Base-by-base conservation (phyloP, 495 filamentous ascomycete genomes). In the Penicillium ochrochloron region DNA sequence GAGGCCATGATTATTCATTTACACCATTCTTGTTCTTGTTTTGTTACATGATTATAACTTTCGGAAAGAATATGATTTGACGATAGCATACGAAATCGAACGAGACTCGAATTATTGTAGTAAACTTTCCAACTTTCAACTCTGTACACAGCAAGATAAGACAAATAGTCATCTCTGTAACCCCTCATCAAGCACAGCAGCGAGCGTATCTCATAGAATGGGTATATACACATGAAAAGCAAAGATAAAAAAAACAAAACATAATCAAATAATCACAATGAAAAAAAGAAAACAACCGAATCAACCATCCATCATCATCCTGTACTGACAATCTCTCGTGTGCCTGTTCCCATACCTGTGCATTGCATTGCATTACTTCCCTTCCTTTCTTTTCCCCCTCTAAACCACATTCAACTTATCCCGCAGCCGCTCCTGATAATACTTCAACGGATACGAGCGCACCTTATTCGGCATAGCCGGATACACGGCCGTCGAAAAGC, bases 401-500 rank as follows among this genome's bases (percentile, higher is more conserved):
- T 37, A 78, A 64, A 69, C 69, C 14, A 68, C 68, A 63, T 76
- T 70, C 73, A 78, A 61, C 37, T 73, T 68, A 34, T 61, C 70
- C 37, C 70, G 59, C 56, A 76, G 60, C 5, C 72, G 66, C 48
- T 70, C 66, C 65, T 78, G 60, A 63, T 77, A 78, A 57, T 72
- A 75, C 8, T 55, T 59, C 44, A 76, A 62, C 17, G 77, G 75
- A 60, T 74, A 75, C 23, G 68, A 66, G 14, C 77, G 66, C 64
- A 70, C 50, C 27, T 70, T 70, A 54, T 64, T 70, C 0, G 77
- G 78, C 70, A 81, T 57, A 0, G 73, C 76, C 19, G 78, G 77
- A 46, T 80, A 81, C n/a, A 80, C 72, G 2, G 77, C 72, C 0
- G 70, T 66, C 37, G 73, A 74, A 35, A 78, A 71, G 8, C 77